Conservation (phyloP, 805 yeast species). For the Cephaloascus fragrans region DNA sequence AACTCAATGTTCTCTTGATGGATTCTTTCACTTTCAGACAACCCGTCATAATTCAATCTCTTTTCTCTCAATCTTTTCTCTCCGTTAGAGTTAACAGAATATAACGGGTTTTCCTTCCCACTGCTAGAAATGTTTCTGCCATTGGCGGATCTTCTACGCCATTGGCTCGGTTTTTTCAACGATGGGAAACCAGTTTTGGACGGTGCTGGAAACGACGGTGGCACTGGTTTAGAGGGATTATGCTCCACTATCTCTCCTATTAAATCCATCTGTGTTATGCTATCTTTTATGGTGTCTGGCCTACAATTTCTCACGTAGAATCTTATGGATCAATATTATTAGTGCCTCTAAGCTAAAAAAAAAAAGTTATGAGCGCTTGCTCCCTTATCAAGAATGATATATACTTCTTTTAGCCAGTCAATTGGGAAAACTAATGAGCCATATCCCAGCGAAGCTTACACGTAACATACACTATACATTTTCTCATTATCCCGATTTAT, state of each 20-base stretch:
- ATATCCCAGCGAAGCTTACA: no score
- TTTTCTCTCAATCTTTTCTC: constrained; percentile 6
- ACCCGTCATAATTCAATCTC: constrained; percentile 8
- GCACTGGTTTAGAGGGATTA: constrained; percentile 26
- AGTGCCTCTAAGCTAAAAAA: no score
- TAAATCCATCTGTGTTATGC: constrained; percentile 47
- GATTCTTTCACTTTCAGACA: constrained; percentile 63
- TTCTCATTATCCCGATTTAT: no score
- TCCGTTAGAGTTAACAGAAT: constrained; percentile 2
- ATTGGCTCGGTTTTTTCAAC: constrained; percentile 33
- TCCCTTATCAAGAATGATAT: no score
- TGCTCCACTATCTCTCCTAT: constrained; percentile 68
- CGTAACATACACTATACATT: no score
- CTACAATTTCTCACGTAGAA: no score
- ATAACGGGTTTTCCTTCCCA: constrained; percentile 1
- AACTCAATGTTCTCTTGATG: constrained; percentile 65
- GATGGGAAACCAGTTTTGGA: constrained; percentile 25
- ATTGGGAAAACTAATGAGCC: no score
- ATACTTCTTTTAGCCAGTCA: no score
- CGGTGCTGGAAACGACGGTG: constrained; percentile 15
- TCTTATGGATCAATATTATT: no score
- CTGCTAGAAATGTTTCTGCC: constrained; percentile 15
- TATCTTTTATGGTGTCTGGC: no score
- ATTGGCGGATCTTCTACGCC: constrained; percentile 34
- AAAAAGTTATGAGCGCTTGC: no score